phyloP scores from a whole-genome alignment of 1,284 basidiomycete genomes.

The Phylloporus sp. region DNA sequence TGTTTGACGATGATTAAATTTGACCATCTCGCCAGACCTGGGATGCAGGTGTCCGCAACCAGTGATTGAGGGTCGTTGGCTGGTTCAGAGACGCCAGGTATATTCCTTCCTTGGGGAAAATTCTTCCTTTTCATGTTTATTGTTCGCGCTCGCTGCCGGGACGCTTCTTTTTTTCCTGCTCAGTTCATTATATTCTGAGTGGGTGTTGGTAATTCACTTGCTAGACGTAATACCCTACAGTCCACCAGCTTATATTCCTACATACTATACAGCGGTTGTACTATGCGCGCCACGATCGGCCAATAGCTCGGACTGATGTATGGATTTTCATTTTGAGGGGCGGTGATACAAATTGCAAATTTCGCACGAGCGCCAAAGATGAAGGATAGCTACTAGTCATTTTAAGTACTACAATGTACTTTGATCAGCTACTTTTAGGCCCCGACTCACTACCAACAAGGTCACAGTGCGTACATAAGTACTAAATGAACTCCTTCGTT shows the following conservation, averaged over 20 bases:
- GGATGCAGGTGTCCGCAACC: no score
- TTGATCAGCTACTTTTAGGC: no score
- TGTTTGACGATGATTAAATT: slow-evolving; percentile 33
- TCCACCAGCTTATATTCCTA: slow-evolving; percentile 9
- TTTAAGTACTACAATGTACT: no score
- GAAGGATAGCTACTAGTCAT: no score
- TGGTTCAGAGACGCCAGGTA: not conserved
- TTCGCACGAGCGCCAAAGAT: no score
- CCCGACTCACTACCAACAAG: not conserved
- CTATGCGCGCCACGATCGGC: not conserved
- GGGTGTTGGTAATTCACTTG: not conserved
- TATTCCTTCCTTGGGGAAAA: not conserved
- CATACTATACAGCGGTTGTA: slow-evolving; percentile 10
- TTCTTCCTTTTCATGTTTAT: slow-evolving; percentile 12
- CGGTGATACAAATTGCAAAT: no score
- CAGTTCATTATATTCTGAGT: slow-evolving; percentile 2
- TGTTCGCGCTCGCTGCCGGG: not conserved
- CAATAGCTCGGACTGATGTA: no score
- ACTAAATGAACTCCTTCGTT: not conserved
- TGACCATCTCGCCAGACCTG: not conserved
- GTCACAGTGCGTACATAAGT: not conserved
- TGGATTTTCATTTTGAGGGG: not conserved
- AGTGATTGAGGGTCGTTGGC: not conserved
- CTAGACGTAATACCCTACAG: slow-evolving; percentile 6
- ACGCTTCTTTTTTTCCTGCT: slow-evolving; percentile 5